These are phyloP conservation scores for Neltuma alba DNA, from an alignment of 306 rosid species.

Conservation along the genomic window DNA sequence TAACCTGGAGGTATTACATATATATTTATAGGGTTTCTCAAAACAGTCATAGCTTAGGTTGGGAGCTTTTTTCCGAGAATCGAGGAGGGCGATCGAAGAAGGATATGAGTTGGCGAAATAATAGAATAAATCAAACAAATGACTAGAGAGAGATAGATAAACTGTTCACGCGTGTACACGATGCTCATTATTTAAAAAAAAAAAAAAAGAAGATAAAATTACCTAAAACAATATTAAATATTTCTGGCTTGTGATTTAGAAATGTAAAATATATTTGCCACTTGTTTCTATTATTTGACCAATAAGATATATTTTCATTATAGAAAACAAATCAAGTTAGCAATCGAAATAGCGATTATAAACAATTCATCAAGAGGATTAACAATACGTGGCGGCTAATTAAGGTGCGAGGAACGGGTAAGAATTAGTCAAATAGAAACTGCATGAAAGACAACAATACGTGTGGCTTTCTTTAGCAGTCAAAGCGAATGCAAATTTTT, in stretches of 20 bases:
- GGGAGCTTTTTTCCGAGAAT: neutral
- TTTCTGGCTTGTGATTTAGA: neutral
- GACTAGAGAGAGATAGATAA: neutral
- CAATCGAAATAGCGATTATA: neutral
- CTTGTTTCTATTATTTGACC: neutral
- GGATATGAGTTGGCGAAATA: neutral
- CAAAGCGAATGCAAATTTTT: neutral
- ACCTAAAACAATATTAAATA: neutral
- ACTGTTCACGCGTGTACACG: neutral
- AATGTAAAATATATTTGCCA: no score
- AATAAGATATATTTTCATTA: neutral
- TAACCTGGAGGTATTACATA: no score
- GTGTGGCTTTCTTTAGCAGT: neutral
- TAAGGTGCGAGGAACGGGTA: neutral
- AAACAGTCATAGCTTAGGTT: neutral
- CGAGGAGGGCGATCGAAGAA: conserved; percentile 37
- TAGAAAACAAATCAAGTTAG: neutral
- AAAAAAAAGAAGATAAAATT: no score
- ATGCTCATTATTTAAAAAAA: neutral
- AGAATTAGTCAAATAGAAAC: neutral
- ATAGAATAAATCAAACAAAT: neutral
- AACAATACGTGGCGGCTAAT: neutral
- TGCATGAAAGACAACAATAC: neutral
- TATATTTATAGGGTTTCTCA: neutral
- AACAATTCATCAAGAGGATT: neutral